phyloP scores from a whole-genome alignment of 331 rosid species.

The Ulmus americana region DNA sequence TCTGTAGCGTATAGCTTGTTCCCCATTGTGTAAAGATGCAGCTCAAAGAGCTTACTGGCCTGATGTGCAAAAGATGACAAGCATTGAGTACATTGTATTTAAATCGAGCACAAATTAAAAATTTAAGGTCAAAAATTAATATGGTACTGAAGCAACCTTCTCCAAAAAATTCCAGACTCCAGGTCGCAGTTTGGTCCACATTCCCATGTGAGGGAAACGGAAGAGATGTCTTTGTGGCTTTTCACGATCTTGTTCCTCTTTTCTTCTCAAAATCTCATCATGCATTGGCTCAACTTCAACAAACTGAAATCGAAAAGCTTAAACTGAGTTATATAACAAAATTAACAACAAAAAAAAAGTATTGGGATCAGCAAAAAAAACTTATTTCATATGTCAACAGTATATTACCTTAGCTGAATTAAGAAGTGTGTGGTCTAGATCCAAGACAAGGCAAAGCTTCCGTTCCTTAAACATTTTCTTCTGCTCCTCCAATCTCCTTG shows the following conservation, averaged over 20 bases:
- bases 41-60: conserved; percentile 92
- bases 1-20: conserved; percentile 94
- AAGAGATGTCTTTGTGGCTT: conserved; percentile 70
- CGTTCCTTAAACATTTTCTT: conserved; percentile 83
- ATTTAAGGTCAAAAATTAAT: conserved; percentile 10
- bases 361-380: conserved; percentile 1
- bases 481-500: conserved; percentile 88
- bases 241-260: conserved; percentile 85
- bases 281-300: conserved; percentile 87
- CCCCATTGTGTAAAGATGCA: conserved; percentile 99
- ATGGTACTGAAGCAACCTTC: conserved; percentile 46
- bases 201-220: conserved; percentile 95
- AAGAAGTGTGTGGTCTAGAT: conserved; percentile 94
- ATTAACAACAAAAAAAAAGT: conserved; percentile 9
- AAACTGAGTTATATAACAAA: conserved; percentile 22
- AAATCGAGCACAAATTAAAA: conserved; percentile 12
- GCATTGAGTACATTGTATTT: conserved; percentile 21
- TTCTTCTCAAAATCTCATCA: conserved; percentile 87
- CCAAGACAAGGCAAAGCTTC: conserved; percentile 93
- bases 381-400: conserved; percentile 19
- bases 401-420: conserved; percentile 92
- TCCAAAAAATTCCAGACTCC: conserved; percentile 97
- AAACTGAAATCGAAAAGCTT: conserved; percentile 46
- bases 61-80: conserved; percentile 32
- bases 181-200: conserved; percentile 99